Conservation (phyloP, 2,329 filamentous ascomycete genomes). For the Diaporthe sp. region DNA sequence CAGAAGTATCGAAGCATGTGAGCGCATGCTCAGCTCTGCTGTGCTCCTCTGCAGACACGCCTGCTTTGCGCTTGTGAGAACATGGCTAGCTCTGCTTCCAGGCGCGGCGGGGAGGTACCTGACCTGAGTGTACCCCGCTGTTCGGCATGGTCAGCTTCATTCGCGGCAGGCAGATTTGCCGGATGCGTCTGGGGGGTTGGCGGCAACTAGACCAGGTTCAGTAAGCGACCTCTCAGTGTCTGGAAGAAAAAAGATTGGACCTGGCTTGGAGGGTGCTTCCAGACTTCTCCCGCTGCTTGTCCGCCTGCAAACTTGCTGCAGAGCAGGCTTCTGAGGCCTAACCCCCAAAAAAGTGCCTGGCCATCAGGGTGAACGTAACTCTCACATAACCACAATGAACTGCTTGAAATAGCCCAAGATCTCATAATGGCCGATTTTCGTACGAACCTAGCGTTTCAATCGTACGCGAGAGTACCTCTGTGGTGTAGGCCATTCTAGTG, state of each 20-base stretch:
- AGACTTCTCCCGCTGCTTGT: background rate
- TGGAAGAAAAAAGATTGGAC: background rate
- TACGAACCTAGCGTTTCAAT: background rate
- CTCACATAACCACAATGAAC: background rate
- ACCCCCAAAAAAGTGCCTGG: background rate
- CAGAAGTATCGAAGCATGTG: slow-evolving; percentile 27
- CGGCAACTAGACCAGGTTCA: background rate
- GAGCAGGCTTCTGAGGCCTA: background rate
- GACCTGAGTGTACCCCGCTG: slow-evolving; percentile 7
- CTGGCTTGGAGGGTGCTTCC: background rate
- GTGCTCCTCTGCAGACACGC: background rate
- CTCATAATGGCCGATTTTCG: background rate
- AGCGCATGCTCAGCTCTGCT: background rate
- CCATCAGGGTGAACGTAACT: background rate
- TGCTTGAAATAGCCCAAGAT: background rate
- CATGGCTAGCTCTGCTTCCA: background rate
- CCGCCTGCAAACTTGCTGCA: background rate
- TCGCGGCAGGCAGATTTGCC: slow-evolving; percentile 12
- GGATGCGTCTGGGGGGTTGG: background rate
- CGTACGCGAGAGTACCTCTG: background rate
- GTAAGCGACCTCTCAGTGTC: background rate
- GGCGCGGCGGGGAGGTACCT: background rate
- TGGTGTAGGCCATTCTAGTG: background rate
- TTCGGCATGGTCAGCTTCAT: background rate
- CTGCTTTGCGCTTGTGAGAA: background rate